A percentile compares a stretch with the other conserved stretches of the same genome.
Conservation (phyloP, 2,329 filamentous ascomycete genomes). For the Aureobasidium zeae region DNA sequence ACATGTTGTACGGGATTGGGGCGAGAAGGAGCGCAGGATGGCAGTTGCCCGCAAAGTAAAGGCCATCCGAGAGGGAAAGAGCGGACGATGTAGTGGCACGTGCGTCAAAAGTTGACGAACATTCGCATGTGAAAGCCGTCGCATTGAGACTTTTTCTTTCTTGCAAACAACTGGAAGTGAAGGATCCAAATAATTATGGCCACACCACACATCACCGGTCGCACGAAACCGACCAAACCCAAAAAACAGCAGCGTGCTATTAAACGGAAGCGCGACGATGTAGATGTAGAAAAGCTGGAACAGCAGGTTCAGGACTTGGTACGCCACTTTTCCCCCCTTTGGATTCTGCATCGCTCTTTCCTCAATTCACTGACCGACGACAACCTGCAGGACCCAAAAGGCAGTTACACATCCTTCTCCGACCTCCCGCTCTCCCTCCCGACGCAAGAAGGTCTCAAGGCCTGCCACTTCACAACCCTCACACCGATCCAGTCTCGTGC, state of each 20-base stretch:
- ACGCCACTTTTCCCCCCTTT: constrained; percentile 15
- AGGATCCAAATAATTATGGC: constrained; percentile 11
- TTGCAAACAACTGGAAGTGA: background rate
- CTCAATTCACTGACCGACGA: too few species aligned
- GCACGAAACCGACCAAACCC: constrained; percentile 43
- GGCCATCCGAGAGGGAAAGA: too few species aligned
- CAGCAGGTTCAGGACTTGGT: constrained; percentile 36
- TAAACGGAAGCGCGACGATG: constrained; percentile 47
- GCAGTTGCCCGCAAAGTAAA: too few species aligned
- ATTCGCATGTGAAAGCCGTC: constrained; percentile 14
- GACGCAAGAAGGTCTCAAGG: constrained; percentile 68
- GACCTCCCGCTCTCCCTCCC: constrained; percentile 78
- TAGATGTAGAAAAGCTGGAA: constrained; percentile 40
- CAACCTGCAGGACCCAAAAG: constrained; percentile 52
- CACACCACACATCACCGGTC: constrained; percentile 27
- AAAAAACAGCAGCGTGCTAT: constrained; percentile 44
- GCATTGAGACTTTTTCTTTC: constrained; percentile 9
- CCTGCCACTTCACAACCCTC: constrained; percentile 78
- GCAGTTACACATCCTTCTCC: constrained; percentile 58
- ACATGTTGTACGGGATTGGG: constrained; percentile 39
- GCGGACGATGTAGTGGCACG: background rate
- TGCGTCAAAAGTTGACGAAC: constrained; percentile 7
- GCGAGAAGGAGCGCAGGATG: too few species aligned
- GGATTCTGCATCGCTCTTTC: too few species aligned
- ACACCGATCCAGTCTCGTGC: constrained; percentile 88